phyloP scores from a whole-genome alignment of 2,329 filamentous ascomycete species.

The Nigrograna mackinnonii region DNA sequence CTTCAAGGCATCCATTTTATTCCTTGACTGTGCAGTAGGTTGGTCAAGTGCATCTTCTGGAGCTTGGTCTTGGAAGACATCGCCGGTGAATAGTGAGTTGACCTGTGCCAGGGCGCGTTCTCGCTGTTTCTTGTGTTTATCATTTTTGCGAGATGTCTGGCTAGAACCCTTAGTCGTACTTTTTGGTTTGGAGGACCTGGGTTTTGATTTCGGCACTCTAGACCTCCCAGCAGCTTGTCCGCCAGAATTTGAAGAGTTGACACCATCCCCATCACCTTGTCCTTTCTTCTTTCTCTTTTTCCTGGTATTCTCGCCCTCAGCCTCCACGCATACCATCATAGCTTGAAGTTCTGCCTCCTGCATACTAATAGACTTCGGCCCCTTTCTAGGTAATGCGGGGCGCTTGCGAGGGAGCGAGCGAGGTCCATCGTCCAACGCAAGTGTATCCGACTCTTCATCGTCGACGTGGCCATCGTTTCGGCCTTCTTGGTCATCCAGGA shows the following conservation, averaged over 20 bases:
- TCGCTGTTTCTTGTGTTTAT: constrained; percentile 19
- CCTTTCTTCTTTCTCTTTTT: constrained; percentile 22
- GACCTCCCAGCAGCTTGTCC: background rate
- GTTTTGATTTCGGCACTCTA: constrained; percentile 5
- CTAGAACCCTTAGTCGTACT: background rate
- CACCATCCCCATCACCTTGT: background rate
- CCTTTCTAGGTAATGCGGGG: constrained; percentile 19
- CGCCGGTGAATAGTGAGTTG: constrained; percentile 26
- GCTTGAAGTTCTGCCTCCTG: constrained; percentile 28
- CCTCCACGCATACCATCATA: constrained; percentile 35
- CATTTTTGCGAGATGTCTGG: constrained; percentile 11
- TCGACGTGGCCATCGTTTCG: constrained; percentile 16
- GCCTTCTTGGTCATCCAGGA: constrained; percentile 13
- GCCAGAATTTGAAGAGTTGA: too few relatives aligned
- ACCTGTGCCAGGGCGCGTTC: constrained; percentile 21
- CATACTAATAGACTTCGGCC: constrained; percentile 13
- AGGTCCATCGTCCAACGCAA: constrained; percentile 1
- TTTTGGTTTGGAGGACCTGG: constrained; percentile 6
- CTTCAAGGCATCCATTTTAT: constrained; percentile 40
- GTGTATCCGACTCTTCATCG: constrained; percentile 3
- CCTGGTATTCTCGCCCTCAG: constrained; percentile 17
- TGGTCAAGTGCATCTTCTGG: constrained; percentile 20
- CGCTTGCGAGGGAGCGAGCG: constrained; percentile 15
- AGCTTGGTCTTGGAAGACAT: constrained; percentile 39
- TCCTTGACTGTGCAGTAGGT: constrained; percentile 23